phyloP scores from a whole-genome alignment of 345 rosid species.

The Punica granatum region DNA sequence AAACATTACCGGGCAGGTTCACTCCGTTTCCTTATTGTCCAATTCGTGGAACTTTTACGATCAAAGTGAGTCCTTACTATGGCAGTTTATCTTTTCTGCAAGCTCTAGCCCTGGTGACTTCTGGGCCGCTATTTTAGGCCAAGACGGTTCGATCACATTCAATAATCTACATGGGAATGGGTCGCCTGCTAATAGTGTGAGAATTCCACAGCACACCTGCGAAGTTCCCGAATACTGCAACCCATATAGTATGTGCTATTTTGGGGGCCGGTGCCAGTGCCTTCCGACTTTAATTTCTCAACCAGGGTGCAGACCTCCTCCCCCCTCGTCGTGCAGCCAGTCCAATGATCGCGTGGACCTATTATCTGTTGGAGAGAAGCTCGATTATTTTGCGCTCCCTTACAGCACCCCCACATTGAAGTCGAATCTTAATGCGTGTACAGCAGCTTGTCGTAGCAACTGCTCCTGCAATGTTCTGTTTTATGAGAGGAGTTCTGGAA shows the following conservation, averaged over 20 bases:
- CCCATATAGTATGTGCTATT: constrained; percentile 23
- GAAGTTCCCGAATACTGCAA: constrained; percentile 29
- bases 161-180: constrained; percentile 21
- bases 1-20: constrained; percentile 19
- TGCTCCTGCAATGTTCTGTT: constrained; percentile 43
- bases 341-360: constrained; percentile 16
- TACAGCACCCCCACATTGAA: constrained; percentile 24
- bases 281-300: constrained; percentile 15
- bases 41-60: constrained; percentile 47
- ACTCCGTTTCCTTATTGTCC: constrained; percentile 23
- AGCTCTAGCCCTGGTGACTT: constrained; percentile 25
- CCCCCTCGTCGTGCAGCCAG: constrained; percentile 20
- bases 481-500: constrained; percentile 27
- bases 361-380: constrained; percentile 28
- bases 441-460: constrained; percentile 33
- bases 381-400: constrained; percentile 41
- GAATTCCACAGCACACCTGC: constrained; percentile 32
- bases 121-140: constrained; percentile 31
- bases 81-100: constrained; percentile 28
- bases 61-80: constrained; percentile 19
- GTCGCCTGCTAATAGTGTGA: constrained; percentile 15
- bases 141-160: constrained; percentile 28
- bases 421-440: constrained; percentile 25
- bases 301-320: constrained; percentile 23
- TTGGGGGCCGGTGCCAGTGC: constrained; percentile 28